Evolutionary conservation across 306 rosid species (phyloP), one percentile per base, ranked within the genome.

Genomic region (Acacia acuminata): DNA sequence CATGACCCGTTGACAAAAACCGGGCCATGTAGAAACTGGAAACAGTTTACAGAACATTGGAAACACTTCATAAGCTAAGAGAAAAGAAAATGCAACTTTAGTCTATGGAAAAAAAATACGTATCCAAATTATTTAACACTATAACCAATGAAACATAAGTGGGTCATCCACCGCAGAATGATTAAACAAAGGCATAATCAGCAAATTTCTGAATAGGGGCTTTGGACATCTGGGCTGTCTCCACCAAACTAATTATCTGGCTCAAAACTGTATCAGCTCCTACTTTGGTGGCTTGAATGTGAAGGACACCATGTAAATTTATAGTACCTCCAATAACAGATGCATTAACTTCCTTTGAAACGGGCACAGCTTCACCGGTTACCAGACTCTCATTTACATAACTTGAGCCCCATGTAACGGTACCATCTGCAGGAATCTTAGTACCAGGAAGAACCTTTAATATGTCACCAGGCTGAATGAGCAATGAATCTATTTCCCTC

Each of bases 161-260:
- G 69, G 79, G 30, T 71, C 48, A 73, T 11, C 30, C 22, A 67
- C 36, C 63, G 82, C 68, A 63, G 77, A 32, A 70, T 19, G 47
- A 58, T 77, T 38, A n/a, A n/a, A n/a, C n/a, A 72, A 79, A 56
- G 78, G 47, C 99, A 88, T 90, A 96, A 83, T 96, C 99, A 68
- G 99, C 99, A 88, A 96, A 96, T 87, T 96, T 96, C 92, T 96
- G 99, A 84, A 96, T 96, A 42, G 98, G 99, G 70, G 99, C 99
- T 86, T 96, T 96, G 66, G 98, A 92, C 99, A 96, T 96, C 85
- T 96, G 99, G 32, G 99, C 99, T 30, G 94, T 89, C 94, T 96
- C 99, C 55, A 96, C 99, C 90, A 96, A 88, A 88, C 90, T 94
- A 85, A 96, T 94, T 81, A 96, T 96, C 93, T 96, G 98, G 86